Percentiles rank a stretch among this genome's conserved stretches.
These are phyloP conservation scores for Pyrenophora seminiperda DNA, from an alignment of 2,329 filamentous ascomycete genomes.

Conservation along the genomic window DNA sequence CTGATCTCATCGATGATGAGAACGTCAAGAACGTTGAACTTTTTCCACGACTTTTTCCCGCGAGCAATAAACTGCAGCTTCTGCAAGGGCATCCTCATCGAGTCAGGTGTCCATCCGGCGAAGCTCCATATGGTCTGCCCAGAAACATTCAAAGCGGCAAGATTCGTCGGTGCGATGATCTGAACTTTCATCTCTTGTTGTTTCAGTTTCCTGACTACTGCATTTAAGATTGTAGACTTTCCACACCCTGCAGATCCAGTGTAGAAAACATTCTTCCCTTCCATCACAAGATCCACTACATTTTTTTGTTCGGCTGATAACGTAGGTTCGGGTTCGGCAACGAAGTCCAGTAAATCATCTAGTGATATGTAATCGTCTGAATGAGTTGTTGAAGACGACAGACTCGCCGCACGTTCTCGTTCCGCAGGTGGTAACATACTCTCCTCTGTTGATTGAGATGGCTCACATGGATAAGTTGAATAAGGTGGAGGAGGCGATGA, in stretches of 20 bases:
- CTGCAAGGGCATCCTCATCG: constrained; percentile 51
- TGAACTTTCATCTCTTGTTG: constrained; percentile 49
- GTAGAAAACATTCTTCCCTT: constrained; percentile 65
- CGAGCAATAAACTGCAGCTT: constrained; percentile 42
- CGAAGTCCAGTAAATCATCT: too few relatives aligned
- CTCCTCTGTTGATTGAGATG: not conserved
- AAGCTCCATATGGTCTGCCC: constrained; percentile 63
- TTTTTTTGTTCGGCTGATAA: constrained; percentile 57
- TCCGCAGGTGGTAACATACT: not conserved
- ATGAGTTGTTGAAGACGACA: not conserved
- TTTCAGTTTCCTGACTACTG: constrained; percentile 52
- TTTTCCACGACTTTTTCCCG: constrained; percentile 42
- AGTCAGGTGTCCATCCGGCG: constrained; percentile 60
- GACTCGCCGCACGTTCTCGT: not conserved
- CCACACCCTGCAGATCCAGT: constrained; percentile 67
- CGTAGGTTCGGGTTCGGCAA: constrained; percentile 18
- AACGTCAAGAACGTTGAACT: constrained; percentile 56
- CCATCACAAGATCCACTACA: constrained; percentile 54
- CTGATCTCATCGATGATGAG: constrained; percentile 70
- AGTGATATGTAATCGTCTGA: not conserved
- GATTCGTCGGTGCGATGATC: constrained; percentile 65
- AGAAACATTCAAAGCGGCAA: constrained; percentile 62
- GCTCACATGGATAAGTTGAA: not conserved
- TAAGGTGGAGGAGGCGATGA: not conserved
- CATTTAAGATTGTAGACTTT: constrained; percentile 62